A percentile compares a stretch with the other conserved stretches of the same genome.
These are phyloP conservation scores for Linderina pennispora DNA, from an alignment of 192 early-diverging fungal species.

Conservation along the genomic window DNA sequence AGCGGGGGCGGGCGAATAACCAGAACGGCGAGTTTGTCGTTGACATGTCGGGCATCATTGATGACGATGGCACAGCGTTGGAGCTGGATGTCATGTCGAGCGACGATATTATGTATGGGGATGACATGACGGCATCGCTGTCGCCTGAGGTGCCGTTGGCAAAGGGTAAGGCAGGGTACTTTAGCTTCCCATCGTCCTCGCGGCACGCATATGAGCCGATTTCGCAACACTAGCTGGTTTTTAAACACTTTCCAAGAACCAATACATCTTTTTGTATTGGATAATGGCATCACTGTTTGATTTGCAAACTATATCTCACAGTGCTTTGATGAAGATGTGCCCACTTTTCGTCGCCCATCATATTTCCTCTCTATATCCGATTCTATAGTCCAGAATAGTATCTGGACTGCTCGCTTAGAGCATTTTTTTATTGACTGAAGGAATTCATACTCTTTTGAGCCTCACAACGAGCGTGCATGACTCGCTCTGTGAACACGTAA, in stretches of 20 bases:
- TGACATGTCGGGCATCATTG: slow-evolving; percentile 18
- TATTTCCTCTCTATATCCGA: too few species aligned
- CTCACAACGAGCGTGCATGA: too few species aligned
- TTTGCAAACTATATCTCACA: neutral
- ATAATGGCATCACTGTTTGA: neutral
- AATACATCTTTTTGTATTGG: too few species aligned
- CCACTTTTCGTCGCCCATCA: neutral
- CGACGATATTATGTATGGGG: too few species aligned
- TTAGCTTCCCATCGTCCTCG: neutral
- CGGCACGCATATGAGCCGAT: neutral
- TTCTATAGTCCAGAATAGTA: too few species aligned
- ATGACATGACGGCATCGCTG: neutral
- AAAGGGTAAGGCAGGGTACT: neutral
- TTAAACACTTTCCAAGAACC: too few species aligned
- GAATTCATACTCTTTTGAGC: too few species aligned
- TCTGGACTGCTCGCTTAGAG: too few species aligned
- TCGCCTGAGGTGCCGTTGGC: neutral
- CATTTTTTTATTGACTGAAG: too few species aligned
- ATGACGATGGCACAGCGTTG: slow-evolving; percentile 3
- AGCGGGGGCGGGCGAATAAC: neutral
- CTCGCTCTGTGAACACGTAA: too few species aligned
- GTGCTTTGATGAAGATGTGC: neutral
- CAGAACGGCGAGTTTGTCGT: slow-evolving; percentile 15
- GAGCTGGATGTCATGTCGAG: slow-evolving; percentile 3
- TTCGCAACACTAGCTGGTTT: neutral